Conservation (phyloP, 169 alveolate genomes). For the Neospora caninum region DNA sequence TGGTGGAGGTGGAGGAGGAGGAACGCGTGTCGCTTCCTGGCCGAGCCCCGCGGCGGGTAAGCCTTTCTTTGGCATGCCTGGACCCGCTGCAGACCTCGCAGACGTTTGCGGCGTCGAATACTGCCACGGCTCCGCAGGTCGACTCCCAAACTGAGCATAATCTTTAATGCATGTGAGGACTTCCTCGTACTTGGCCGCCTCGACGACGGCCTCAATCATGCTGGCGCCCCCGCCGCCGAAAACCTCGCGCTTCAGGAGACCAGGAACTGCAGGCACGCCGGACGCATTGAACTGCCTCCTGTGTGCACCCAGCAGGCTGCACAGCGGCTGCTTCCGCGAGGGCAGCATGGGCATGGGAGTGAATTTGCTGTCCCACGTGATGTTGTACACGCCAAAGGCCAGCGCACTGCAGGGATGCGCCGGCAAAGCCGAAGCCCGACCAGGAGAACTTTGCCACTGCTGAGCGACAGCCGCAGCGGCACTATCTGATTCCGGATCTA, state of each 20-base stretch:
- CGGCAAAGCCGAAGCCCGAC: not conserved
- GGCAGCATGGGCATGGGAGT: conserved; percentile 69
- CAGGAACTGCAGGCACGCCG: not conserved
- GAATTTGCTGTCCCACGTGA: conserved; percentile 62
- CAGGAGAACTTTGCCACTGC: conserved; percentile 3
- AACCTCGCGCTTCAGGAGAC: not conserved
- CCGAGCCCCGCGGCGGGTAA: not conserved
- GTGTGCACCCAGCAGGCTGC: conserved; percentile 52
- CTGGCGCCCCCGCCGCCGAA: not conserved
- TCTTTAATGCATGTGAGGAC: conserved; percentile 50
- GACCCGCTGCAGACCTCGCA: not conserved
- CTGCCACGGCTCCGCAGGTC: conserved; percentile 67
- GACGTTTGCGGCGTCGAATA: not conserved
- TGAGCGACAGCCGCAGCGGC: not conserved
- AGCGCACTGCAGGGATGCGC: not conserved
- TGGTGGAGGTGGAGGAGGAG: not conserved
- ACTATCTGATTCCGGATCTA: conserved; percentile 22
- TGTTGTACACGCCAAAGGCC: conserved; percentile 10
- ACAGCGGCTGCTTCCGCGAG: conserved; percentile 66
- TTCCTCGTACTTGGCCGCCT: conserved; percentile 56
- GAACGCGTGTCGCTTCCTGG: not conserved
- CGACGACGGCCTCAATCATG: conserved; percentile 49
- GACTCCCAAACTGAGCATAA: conserved; percentile 60
- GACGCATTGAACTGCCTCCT: conserved; percentile 29
- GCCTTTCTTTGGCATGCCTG: not conserved